phyloP scores from a whole-genome alignment of 495 filamentous ascomycete species.

The Tuber calosporum region DNA sequence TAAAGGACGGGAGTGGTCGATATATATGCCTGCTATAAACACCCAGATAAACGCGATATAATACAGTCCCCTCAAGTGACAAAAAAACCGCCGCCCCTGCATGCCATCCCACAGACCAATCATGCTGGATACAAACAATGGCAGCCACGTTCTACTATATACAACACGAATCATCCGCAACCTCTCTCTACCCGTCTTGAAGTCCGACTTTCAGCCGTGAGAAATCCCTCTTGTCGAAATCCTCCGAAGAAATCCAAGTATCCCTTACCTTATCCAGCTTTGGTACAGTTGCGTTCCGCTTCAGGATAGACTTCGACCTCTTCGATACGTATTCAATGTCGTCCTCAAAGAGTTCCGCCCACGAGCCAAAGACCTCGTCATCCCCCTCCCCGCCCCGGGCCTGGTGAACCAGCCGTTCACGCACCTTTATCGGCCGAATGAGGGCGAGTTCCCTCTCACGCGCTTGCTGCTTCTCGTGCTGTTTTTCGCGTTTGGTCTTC shows the following conservation, averaged over 20 bases:
- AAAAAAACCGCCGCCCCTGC: background rate
- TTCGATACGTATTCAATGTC: background rate
- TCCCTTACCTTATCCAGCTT: background rate
- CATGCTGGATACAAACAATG: background rate
- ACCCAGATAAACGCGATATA: background rate
- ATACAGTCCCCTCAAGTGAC: background rate
- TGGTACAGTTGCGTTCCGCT: background rate
- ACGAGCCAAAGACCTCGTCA: background rate
- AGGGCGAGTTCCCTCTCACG: background rate
- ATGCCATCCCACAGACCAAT: background rate
- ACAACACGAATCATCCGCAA: background rate
- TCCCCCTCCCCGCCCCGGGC: background rate
- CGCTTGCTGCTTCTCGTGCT: background rate
- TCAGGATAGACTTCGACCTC: background rate
- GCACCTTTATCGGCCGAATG: background rate
- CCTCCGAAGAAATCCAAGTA: background rate
- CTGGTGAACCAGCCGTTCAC: background rate
- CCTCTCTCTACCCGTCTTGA: background rate
- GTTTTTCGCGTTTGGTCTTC: background rate
- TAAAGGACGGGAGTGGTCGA: background rate
- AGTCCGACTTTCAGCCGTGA: background rate
- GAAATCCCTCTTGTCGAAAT: slow-evolving; percentile 2
- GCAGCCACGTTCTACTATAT: background rate
- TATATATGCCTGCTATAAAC: background rate
- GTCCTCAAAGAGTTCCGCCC: background rate